Conservation (phyloP, 192 early-diverging fungal genomes). For the Entomortierella chlamydospora region DNA sequence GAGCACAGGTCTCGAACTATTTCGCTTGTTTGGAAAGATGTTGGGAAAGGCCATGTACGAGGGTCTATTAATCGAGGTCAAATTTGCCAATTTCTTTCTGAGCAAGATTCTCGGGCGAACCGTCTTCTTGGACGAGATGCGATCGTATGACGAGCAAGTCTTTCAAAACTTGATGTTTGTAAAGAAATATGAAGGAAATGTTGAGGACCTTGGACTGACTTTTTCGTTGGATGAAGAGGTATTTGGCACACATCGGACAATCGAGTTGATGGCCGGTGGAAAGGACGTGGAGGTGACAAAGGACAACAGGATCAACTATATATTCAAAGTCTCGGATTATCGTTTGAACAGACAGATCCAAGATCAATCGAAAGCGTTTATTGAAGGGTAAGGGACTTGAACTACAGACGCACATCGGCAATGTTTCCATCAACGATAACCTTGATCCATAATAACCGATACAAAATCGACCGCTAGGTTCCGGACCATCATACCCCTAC, state of each 20-base stretch:
- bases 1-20: conserved; percentile 52
- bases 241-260: conserved; percentile 58
- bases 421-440: no score
- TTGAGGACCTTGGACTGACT: conserved; percentile 72
- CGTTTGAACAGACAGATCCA: conserved; percentile 77
- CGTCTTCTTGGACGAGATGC: conserved; percentile 69
- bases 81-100: conserved; percentile 72
- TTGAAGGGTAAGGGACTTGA: conserved; percentile 66
- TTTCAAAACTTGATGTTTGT: conserved; percentile 65
- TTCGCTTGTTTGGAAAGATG: conserved; percentile 69
- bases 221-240: conserved; percentile 71
- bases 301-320: conserved; percentile 66
- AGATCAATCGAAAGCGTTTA: conserved; percentile 79
- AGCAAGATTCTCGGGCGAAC: conserved; percentile 66
- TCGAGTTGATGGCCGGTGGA: conserved; percentile 40
- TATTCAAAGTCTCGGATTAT: conserved; percentile 81
- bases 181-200: conserved; percentile 71
- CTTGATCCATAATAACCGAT: no score
- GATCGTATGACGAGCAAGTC: conserved; percentile 66
- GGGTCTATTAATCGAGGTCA: conserved; percentile 67
- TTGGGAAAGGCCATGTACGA: conserved; percentile 75
- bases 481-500: conserved; percentile 75
- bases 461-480: conserved; percentile 44
- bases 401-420: no score
- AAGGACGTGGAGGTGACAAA: conserved; percentile 63